phyloP scores from a whole-genome alignment of 257 asterid species.

The Solanum rostratum region DNA sequence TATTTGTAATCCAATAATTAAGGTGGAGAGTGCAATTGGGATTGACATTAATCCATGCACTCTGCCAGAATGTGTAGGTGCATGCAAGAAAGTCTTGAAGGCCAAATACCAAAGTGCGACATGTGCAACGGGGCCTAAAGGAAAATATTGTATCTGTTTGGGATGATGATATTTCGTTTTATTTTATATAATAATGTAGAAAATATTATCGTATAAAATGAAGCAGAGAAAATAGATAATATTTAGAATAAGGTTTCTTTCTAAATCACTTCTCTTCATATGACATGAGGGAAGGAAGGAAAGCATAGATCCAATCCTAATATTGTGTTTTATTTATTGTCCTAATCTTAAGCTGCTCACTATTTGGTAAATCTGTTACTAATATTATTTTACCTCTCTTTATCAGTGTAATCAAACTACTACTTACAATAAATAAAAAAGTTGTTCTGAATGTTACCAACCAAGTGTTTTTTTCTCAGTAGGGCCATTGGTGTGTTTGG shows the following conservation, averaged over 20 bases:
- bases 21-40: constrained; percentile 42
- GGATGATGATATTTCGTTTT: constrained; percentile 13
- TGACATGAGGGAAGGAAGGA: background rate
- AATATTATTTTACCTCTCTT: background rate
- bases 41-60: constrained; percentile 42
- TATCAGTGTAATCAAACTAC: background rate
- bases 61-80: constrained; percentile 27
- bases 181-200: background rate
- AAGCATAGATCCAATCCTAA: background rate
- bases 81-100: constrained; percentile 31
- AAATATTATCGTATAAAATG: background rate
- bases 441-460: background rate
- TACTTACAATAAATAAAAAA: background rate
- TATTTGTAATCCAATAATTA: constrained; percentile 13
- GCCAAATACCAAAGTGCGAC: constrained; percentile 31
- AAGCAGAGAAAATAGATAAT: background rate
- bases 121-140: constrained; percentile 35
- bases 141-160: constrained; percentile 43
- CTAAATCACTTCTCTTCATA: background rate
- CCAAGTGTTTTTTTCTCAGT: background rate
- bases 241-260: background rate
- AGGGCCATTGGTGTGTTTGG: background rate
- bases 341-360: no score
- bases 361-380: background rate
- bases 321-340: background rate